Percentiles rank a stretch among this genome's conserved stretches.
Evolutionary conservation across 352 stramenopile species (phyloP).

Genomic region (Phytopythium chamaehyphon): DNA sequence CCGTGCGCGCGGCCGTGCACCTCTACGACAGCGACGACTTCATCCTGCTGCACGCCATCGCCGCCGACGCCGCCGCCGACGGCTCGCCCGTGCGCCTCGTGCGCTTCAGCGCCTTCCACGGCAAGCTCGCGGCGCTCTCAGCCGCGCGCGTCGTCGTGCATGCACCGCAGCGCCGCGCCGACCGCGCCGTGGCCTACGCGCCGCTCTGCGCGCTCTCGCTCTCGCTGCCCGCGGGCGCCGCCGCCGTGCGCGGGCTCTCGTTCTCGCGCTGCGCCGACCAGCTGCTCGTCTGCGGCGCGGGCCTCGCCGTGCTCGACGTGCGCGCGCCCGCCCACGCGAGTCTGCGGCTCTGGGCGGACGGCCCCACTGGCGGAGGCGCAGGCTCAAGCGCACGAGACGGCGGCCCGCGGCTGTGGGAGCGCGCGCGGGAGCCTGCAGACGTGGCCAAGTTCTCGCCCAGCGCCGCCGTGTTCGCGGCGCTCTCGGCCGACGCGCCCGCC

Average conservation of each 20-base stretch:
- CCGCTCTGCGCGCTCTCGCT: conserved; percentile 45
- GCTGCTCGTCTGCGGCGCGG: conserved; percentile 44
- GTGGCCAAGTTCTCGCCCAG: conserved; percentile 77
- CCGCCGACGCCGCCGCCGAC: conserved; percentile 55
- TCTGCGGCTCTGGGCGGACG: conserved; percentile 3
- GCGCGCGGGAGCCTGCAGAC: conserved; percentile 14
- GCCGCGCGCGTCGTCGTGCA: conserved; percentile 59
- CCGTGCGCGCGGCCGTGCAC: conserved; percentile 59
- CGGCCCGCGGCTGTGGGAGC: conserved; percentile 20
- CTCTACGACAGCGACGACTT: conserved; percentile 85
- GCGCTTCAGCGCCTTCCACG: conserved; percentile 75
- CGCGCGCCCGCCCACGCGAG: conserved; percentile 11
- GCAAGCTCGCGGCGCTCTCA: conserved; percentile 73
- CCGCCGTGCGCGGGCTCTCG: conserved; percentile 37
- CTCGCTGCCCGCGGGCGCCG: conserved; percentile 8
- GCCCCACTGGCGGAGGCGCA: too few species aligned
- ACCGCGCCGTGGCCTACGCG: conserved; percentile 31
- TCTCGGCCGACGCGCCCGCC: conserved; percentile 20
- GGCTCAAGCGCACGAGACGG: neutral
- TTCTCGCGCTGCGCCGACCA: conserved; percentile 65
- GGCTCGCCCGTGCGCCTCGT: conserved; percentile 49
- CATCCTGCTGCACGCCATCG: conserved; percentile 61
- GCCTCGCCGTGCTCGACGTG: conserved; percentile 52
- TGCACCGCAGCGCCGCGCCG: conserved; percentile 35
- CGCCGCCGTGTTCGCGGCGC: conserved; percentile 58